Conservation (phyloP, 116 monocot genomes). For the Papilionanthe hybrid region DNA sequence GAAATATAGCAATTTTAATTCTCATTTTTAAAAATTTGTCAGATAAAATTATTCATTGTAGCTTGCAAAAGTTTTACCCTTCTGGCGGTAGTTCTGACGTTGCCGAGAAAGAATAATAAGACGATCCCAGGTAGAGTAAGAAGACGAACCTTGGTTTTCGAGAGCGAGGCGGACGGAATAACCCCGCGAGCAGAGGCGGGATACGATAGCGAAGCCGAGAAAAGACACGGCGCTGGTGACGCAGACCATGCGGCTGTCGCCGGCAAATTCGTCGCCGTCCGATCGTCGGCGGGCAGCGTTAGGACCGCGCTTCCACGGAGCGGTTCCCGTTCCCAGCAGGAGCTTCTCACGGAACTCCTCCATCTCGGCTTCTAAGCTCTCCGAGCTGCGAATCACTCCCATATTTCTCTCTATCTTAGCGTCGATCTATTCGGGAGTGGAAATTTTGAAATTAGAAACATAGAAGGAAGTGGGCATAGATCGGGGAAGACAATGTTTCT, state of each 20-base stretch:
- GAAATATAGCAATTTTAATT: too few species aligned
- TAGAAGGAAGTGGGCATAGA: background rate
- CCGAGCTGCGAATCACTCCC: conserved; percentile 52
- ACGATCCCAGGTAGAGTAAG: too few species aligned
- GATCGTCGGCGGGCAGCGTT: background rate
- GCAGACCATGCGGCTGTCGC: conserved; percentile 29
- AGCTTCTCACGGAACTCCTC: conserved; percentile 41
- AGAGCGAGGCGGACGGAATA: conserved; percentile 54
- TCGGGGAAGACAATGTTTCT: background rate
- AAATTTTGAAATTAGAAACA: background rate
- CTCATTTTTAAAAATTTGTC: too few species aligned
- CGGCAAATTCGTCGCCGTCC: conserved; percentile 4
- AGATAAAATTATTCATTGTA: too few species aligned
- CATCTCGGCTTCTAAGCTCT: conserved; percentile 47
- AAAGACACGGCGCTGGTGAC: conserved; percentile 62
- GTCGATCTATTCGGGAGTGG: background rate
- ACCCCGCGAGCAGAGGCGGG: conserved; percentile 42
- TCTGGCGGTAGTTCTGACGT: too few species aligned
- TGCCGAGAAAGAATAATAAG: background rate
- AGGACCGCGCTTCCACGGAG: conserved; percentile 8
- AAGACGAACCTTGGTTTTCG: conserved; percentile 36
- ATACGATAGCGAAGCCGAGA: conserved; percentile 57
- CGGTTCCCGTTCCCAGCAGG: conserved; percentile 8
- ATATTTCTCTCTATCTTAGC: conserved; percentile 7
- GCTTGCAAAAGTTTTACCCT: too few species aligned